Evolutionary conservation across 352 stramenopile genomes (phyloP).

Genomic region (Blastocystis hominis): DNA sequence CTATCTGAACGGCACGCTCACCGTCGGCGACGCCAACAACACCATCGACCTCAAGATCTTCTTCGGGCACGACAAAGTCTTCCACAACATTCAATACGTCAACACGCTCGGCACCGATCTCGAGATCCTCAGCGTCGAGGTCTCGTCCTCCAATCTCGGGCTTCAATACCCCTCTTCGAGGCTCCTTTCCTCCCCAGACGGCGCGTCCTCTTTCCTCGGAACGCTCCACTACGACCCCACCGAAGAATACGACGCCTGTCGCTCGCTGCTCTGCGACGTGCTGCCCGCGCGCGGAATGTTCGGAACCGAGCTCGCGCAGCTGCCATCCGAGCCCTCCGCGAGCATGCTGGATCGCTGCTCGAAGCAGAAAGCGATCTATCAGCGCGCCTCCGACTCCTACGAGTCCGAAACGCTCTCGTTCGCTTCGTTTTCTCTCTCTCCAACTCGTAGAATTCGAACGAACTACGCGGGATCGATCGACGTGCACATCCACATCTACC

Average conservation of each 20-base stretch:
- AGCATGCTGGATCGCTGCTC: background rate
- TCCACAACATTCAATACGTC: conserved; percentile 35
- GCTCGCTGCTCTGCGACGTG: background rate
- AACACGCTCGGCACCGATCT: conserved; percentile 13
- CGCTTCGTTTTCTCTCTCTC: background rate
- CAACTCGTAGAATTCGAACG: conserved; percentile 13
- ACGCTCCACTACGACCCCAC: conserved; percentile 21
- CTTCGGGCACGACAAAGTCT: conserved; percentile 42
- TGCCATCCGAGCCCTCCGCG: background rate
- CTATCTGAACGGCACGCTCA: conserved; percentile 28
- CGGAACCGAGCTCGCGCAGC: background rate
- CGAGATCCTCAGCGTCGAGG: background rate
- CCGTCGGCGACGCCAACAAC: conserved; percentile 26
- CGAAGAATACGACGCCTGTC: conserved; percentile 23
- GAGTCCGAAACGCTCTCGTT: background rate
- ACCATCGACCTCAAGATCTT: conserved; percentile 32
- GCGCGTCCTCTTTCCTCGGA: background rate
- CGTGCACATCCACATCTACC: conserved; percentile 5
- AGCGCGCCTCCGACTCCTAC: background rate
- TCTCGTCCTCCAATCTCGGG: conserved; percentile 2
- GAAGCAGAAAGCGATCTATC: conserved; percentile 8
- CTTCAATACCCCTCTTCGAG: conserved; percentile 24
- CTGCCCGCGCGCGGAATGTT: background rate
- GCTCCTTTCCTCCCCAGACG: background rate
- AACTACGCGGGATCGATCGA: background rate